Evolutionary conservation across 2,329 filamentous ascomycete species (phyloP).

Genomic region (Pseudocercospora fuligena): DNA sequence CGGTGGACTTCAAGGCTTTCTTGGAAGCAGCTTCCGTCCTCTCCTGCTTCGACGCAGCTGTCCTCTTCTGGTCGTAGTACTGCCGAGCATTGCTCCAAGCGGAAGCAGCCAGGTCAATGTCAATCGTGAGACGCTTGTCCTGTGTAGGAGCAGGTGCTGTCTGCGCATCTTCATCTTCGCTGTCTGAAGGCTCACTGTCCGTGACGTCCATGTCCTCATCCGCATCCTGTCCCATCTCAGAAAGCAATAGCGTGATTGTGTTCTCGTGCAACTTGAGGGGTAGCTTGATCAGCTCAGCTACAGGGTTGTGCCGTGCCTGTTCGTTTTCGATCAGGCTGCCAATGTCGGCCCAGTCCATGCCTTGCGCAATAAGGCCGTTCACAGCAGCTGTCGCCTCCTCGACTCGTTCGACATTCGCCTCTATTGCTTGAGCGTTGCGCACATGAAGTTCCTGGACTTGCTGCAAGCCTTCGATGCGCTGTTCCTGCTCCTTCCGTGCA

Average conservation of each 20-base stretch:
- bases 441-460: conserved; percentile 80
- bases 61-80: conserved; percentile 89
- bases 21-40: conserved; percentile 82
- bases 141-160: conserved; percentile 37
- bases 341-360: conserved; percentile 98
- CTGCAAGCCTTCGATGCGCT: conserved; percentile 82
- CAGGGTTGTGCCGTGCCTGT: conserved; percentile 77
- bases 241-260: conserved; percentile 72
- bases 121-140: conserved; percentile 66
- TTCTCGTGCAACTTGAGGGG: conserved; percentile 92
- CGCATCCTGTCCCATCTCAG: conserved; percentile 66
- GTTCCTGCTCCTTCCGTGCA: conserved; percentile 81
- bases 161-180: conserved; percentile 60
- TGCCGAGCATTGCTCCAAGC: conserved; percentile 89
- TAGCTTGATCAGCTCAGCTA: conserved; percentile 83
- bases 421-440: conserved; percentile 85
- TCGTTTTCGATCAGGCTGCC: conserved; percentile 86
- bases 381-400: conserved; percentile 92
- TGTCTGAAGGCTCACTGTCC: conserved; percentile 67
- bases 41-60: conserved; percentile 82
- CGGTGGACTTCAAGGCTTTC: conserved; percentile 84
- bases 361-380: conserved; percentile 86
- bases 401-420: conserved; percentile 87
- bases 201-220: conserved; percentile 62
- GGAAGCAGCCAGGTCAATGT: conserved; percentile 80